Evolutionary conservation across 108 stramenopile genomes (phyloP), one percentile per base, ranked within the genome.

Genomic region (Heterococcus sp.): DNA sequence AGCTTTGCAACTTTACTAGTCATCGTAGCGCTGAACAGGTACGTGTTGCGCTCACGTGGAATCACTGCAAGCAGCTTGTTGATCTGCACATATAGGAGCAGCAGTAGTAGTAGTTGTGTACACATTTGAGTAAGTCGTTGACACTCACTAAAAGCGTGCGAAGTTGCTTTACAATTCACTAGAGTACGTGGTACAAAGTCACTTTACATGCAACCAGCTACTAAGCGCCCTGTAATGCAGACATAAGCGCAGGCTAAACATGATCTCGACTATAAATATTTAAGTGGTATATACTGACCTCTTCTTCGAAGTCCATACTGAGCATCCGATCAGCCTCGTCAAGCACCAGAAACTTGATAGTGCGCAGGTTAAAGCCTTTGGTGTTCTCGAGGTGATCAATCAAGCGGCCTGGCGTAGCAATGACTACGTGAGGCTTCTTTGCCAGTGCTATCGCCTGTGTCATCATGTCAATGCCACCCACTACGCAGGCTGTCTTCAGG

Each of bases 261-360:
- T n/a, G n/a, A n/a, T n/a, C n/a, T n/a, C n/a, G n/a, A n/a, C n/a
- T n/a, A n/a, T n/a, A n/a, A n/a, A n/a, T n/a, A n/a, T n/a, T n/a
- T n/a, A n/a, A n/a, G n/a, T n/a, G n/a, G n/a, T n/a, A n/a, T n/a
- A n/a, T n/a, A n/a, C n/a, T n/a, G n/a, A n/a, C n/a, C n/a, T n/a
- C 46, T 21, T 58, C 46, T 21, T 58, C 46, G 14, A 8, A 8
- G 46, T 58, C 46, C 89, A 91, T 87, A n/a, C 91, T 91, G 5
- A 99, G 87, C 97, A 99, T 98, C 2, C 99, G 89, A 88, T 99
- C 99, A 4, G 99, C 99, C 79, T 99, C 99, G 85, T 99, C 99
- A 87, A 99, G 82, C 1, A 98, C 93, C 32, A 99, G 87, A 89
- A 92, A 98, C 70, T 90, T 89, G 35, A 95, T 65, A 46, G 93